These are phyloP conservation scores for Penicillium egyptiacum DNA, from an alignment of 495 filamentous ascomycete species.

Conservation along the genomic window DNA sequence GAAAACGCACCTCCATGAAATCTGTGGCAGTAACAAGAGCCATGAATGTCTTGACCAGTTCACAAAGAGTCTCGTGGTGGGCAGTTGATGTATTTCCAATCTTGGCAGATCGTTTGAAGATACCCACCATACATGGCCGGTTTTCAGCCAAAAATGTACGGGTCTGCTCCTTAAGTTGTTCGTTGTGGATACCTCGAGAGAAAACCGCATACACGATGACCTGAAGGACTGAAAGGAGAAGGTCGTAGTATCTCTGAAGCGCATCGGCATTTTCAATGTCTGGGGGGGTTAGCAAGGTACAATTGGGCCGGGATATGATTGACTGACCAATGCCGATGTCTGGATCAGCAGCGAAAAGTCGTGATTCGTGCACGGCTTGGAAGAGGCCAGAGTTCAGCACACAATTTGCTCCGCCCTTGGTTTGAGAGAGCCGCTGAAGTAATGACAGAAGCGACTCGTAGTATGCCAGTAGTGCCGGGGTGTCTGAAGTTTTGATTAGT, in stretches of 20 bases:
- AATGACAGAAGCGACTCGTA: slow-evolving; percentile 77
- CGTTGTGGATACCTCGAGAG: slow-evolving; percentile 76
- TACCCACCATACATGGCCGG: slow-evolving; percentile 72
- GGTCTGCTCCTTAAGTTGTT: slow-evolving; percentile 69
- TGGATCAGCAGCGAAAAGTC: slow-evolving; percentile 85
- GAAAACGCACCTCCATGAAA: slow-evolving; percentile 58
- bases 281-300: slow-evolving; percentile 26
- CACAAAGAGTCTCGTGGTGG: slow-evolving; percentile 42
- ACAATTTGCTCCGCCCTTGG: slow-evolving; percentile 71
- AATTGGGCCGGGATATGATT: background rate
- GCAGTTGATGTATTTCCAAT: slow-evolving; percentile 57
- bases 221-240: slow-evolving; percentile 77
- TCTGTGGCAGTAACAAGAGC: slow-evolving; percentile 58
- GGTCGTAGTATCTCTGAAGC: slow-evolving; percentile 75
- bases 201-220: slow-evolving; percentile 79
- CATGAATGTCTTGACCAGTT: slow-evolving; percentile 61
- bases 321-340: slow-evolving; percentile 79
- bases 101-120: slow-evolving; percentile 87
- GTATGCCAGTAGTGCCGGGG: slow-evolving; percentile 57
- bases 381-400: slow-evolving; percentile 90
- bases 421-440: slow-evolving; percentile 81
- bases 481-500: slow-evolving; percentile 42
- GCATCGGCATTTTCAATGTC: slow-evolving; percentile 69
- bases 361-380: slow-evolving; percentile 71
- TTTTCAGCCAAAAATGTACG: slow-evolving; percentile 76